Base-by-base conservation (phyloP, 495 filamentous ascomycete genomes). In the Neurospora tetrasperma region DNA sequence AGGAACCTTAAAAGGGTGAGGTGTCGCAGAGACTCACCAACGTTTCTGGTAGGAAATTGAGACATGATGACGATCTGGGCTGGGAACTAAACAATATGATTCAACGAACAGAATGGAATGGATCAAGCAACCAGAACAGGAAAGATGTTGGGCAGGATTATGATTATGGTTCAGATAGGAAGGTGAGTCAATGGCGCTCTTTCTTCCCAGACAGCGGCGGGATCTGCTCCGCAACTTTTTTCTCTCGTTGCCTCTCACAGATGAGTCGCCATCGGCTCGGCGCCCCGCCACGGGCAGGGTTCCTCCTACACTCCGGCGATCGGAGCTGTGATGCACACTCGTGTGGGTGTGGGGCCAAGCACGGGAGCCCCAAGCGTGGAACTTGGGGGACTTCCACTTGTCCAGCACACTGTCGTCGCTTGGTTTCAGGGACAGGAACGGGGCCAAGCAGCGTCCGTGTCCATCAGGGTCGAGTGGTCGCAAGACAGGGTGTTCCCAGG, bases 21-120 rank as follows among this genome's bases (percentile, higher is more conserved):
- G 71, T 12, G 69, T 44, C 16, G 42, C 39, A 44, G 69, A 62
- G 38, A 77, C 83, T 71, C 80, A 87, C 85, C 85, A 81, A 83
- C 85, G 77, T 85, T 86, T 84, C 85, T 87, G 41, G 78, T 80
- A 44, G 85, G 85, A 72, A 86, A 82, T 80, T 83, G 81, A 74
- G 82, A 79, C 71, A 85, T 82, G 72, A 4, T 77, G 74, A 40
- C n/a, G 35, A 31, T 31, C 42, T 72, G 11, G 12, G 48, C 48
- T 59, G 18, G 43, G 43, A 20, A 46, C 43, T 8, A 44, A 44
- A 10, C 3, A 54, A 23, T 7, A 2, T 59, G 23, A 59, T 59
- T 59, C 23, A 59, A 54, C 35, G 35, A 35, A 23, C 11, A 23
- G 27, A 31, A 31, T 31, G 48, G 27, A 59, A 59, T 59, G 48